Evolutionary conservation across 345 rosid species (phyloP).

Genomic region (Psidium guajava): DNA sequence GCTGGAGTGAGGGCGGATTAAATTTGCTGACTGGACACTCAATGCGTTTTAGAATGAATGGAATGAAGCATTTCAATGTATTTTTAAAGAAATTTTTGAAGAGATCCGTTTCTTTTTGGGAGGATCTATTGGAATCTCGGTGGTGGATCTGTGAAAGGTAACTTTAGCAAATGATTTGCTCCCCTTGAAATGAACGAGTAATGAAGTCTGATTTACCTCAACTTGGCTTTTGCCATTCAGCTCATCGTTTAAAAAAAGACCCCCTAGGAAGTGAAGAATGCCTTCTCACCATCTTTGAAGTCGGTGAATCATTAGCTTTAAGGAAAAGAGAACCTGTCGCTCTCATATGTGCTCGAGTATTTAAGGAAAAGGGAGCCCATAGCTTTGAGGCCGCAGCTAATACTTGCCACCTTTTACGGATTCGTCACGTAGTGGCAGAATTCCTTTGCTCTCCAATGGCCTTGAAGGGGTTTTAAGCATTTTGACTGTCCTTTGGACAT

Average conservation of each 20-base stretch:
- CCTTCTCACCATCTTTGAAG: neutral
- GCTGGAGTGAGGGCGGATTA: neutral
- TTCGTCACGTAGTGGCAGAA: neutral
- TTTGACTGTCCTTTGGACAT: neutral
- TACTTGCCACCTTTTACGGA: neutral
- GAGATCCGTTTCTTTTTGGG: neutral
- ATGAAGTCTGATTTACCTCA: neutral
- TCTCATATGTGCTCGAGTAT: neutral
- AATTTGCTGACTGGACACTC: neutral
- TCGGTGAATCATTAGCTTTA: neutral
- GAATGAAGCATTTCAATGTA: neutral
- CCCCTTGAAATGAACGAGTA: neutral
- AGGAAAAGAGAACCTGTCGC: neutral
- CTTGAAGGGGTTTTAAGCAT: neutral
- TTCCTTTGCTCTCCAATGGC: neutral
- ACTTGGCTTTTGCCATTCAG: neutral
- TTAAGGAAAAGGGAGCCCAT: neutral
- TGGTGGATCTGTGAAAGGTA: neutral
- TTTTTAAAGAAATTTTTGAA: neutral
- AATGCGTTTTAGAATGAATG: neutral
- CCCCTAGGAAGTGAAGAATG: neutral
- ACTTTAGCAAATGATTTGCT: neutral
- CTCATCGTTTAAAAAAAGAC: neutral
- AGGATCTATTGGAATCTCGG: neutral
- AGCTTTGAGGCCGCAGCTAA: neutral